Conservation (phyloP, 2,329 filamentous ascomycete species). For the Bertia moriformis region DNA sequence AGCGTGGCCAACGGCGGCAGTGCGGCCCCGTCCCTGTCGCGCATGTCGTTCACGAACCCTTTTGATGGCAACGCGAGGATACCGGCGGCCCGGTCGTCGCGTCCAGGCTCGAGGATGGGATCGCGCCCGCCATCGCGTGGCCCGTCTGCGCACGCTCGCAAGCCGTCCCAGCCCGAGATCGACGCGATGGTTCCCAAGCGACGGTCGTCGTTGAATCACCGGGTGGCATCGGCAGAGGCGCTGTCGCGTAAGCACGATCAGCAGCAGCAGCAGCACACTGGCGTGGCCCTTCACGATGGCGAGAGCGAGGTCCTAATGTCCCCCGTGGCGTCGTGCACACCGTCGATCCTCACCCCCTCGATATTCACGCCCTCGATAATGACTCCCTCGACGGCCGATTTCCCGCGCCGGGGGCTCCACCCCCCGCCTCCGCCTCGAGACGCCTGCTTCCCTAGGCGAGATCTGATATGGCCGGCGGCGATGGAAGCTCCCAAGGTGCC, state of each 20-base stretch:
- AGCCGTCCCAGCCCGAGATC: neutral
- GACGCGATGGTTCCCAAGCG: constrained; percentile 2
- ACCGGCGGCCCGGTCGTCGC: neutral
- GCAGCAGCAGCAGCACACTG: no score
- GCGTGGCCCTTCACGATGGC: no score
- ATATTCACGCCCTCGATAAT: neutral
- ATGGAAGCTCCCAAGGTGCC: no score
- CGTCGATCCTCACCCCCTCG: neutral
- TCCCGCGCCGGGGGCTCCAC: neutral
- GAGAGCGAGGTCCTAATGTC: no score
- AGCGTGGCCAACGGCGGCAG: no score
- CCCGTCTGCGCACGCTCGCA: neutral
- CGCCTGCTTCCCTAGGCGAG: no score
- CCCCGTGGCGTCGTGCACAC: no score
- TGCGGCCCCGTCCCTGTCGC: neutral
- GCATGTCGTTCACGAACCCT: neutral
- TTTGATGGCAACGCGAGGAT: neutral
- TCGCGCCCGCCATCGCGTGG: neutral
- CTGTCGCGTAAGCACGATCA: no score
- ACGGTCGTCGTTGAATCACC: constrained; percentile 3
- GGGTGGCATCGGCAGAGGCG: no score
- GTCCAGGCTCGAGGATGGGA: neutral
- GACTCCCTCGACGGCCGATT: neutral
- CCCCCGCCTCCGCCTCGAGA: neutral
- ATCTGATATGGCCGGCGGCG: no score